Percentiles rank a stretch among this genome's conserved stretches.
Evolutionary conservation across 169 alveolate species (phyloP).

Genomic region (Plasmodium reichenowi): DNA sequence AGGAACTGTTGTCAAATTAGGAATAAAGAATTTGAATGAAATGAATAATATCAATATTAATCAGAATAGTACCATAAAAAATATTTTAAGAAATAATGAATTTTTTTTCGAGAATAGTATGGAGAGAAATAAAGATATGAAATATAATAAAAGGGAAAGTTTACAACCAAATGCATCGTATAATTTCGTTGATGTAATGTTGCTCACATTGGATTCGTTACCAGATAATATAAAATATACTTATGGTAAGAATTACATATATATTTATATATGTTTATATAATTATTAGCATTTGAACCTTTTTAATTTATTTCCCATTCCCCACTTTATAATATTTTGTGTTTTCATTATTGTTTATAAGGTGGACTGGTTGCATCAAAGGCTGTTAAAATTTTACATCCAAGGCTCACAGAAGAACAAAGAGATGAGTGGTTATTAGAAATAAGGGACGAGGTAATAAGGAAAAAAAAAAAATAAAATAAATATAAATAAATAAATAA

Average conservation of each 20-base stretch:
- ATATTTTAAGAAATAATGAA: slow-evolving; percentile 59
- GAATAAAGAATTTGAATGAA: slow-evolving; percentile 30
- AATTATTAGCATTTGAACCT: neutral
- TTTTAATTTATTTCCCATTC: neutral
- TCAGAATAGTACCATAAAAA: slow-evolving; percentile 38
- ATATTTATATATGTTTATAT: neutral
- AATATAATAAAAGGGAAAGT: slow-evolving; percentile 27
- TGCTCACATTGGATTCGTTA: slow-evolving; percentile 51
- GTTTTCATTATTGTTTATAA: neutral
- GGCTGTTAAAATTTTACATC: slow-evolving; percentile 70
- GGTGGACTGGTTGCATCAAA: slow-evolving; percentile 75
- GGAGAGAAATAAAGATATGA: slow-evolving; percentile 45
- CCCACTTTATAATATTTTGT: neutral
- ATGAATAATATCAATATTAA: slow-evolving; percentile 10
- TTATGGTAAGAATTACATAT: slow-evolving; percentile 24
- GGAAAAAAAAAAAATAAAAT: neutral
- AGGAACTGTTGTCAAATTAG: slow-evolving; percentile 78
- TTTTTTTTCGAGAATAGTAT: slow-evolving; percentile 10
- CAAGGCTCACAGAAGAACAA: slow-evolving; percentile 64
- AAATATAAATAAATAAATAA: neutral
- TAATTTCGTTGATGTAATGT: slow-evolving; percentile 63
- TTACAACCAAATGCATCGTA: slow-evolving; percentile 26
- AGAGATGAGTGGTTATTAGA: slow-evolving; percentile 72
- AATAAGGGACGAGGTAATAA: slow-evolving; percentile 37
- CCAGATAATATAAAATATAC: slow-evolving; percentile 57